A percentile compares a stretch with the other conserved stretches of the same genome.
Conservation (phyloP, 495 filamentous ascomycete genomes). For the Aspergillus conjunctus region DNA sequence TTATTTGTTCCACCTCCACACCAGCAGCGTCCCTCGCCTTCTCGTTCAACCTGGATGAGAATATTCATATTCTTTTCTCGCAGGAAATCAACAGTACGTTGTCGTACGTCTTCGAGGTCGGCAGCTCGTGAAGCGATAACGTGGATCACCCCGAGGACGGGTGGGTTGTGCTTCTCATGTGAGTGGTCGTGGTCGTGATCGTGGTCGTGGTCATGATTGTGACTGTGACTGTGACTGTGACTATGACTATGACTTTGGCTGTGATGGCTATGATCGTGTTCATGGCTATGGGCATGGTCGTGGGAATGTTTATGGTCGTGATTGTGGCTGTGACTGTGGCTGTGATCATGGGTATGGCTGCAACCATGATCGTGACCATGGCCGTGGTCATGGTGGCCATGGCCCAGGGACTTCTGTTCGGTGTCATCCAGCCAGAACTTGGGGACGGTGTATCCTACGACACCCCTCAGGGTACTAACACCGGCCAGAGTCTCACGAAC, state of each 20-base stretch:
- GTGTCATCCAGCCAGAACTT: conserved; percentile 94
- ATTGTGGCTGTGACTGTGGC: too few species aligned
- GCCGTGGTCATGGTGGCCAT: conserved; percentile 28
- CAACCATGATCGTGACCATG: conserved; percentile 31
- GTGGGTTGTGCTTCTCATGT: conserved; percentile 43
- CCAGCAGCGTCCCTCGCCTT: conserved; percentile 79
- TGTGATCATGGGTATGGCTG: conserved; percentile 22
- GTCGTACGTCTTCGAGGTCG: conserved; percentile 76
- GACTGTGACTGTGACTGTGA: conserved; percentile 26
- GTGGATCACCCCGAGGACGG: conserved; percentile 76
- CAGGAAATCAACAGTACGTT: conserved; percentile 61
- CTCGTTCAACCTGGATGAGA: conserved; percentile 74
- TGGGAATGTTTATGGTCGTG: conserved; percentile 20
- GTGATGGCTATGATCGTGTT: conserved; percentile 20
- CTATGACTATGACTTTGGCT: conserved; percentile 33
- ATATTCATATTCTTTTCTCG: conserved; percentile 66
- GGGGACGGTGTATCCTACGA: conserved; percentile 82
- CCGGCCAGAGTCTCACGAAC: conserved; percentile 83
- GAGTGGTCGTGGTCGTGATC: conserved; percentile 30
- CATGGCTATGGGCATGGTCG: conserved; percentile 21
- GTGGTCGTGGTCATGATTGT: conserved; percentile 25
- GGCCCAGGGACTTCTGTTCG: conserved; percentile 28
- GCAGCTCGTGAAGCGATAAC: conserved; percentile 69
- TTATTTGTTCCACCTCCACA: conserved; percentile 59
- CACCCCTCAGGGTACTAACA: conserved; percentile 78